Conservation (phyloP, 2,329 filamentous ascomycete species). For the Davidsoniella neocaledoniae region DNA sequence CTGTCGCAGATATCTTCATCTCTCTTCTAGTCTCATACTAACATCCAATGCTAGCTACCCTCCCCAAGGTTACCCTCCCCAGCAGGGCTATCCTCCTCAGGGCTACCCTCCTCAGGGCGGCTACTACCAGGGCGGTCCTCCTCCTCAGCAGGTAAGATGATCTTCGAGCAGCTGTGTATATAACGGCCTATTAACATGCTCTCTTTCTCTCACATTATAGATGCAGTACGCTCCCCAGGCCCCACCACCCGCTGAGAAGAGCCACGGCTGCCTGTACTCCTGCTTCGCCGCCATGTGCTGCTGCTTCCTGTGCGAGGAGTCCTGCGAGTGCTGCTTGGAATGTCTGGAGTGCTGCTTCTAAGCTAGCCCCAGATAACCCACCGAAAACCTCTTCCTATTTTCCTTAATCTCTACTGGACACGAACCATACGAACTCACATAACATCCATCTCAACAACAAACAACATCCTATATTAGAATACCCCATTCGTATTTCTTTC, state of each 20-base stretch:
- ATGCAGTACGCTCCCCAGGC: slow-evolving; percentile 21
- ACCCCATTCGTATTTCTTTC: too few relatives aligned
- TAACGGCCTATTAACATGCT: not conserved
- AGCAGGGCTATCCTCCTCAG: slow-evolving; percentile 16
- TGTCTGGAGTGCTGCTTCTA: slow-evolving; percentile 21
- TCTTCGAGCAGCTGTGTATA: not conserved
- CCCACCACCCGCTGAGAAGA: slow-evolving; percentile 21
- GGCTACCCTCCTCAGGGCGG: slow-evolving; percentile 14
- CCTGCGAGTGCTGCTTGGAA: slow-evolving; percentile 27
- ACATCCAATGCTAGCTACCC: slow-evolving; percentile 12
- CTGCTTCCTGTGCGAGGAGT: slow-evolving; percentile 28
- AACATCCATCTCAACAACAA: too few relatives aligned
- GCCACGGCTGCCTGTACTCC: slow-evolving; percentile 24
- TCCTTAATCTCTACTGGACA: too few relatives aligned
- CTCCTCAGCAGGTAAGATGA: slow-evolving; percentile 13
- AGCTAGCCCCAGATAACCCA: too few relatives aligned
- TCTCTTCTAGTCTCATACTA: not conserved
- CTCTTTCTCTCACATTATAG: slow-evolving; percentile 11
- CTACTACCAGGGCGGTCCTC: slow-evolving; percentile 17
- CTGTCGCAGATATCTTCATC: not conserved
- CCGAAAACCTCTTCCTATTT: too few relatives aligned
- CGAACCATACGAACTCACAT: too few relatives aligned
- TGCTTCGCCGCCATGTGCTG: slow-evolving; percentile 29
- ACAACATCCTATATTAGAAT: too few relatives aligned
- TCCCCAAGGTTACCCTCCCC: slow-evolving; percentile 12